phyloP scores from a whole-genome alignment of 495 filamentous ascomycete species.

The Penicillium odoratum region DNA sequence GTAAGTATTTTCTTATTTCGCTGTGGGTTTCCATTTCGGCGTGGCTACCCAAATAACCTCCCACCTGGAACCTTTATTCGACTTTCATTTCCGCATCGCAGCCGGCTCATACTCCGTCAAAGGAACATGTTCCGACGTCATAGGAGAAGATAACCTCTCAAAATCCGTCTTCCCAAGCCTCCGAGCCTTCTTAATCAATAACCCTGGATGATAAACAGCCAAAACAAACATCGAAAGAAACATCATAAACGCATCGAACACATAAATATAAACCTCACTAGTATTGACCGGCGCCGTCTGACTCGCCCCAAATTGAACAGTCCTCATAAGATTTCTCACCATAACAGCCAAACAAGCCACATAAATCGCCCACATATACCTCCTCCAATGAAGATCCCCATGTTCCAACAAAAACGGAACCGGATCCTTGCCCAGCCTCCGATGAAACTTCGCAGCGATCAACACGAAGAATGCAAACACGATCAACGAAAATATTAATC shows the following conservation, averaged over 20 bases:
- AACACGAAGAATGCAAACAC: conserved; percentile 33
- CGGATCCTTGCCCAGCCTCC: conserved; percentile 8
- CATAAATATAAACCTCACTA: conserved; percentile 41
- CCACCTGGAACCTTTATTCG: too few relatives aligned
- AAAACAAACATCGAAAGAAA: conserved; percentile 26
- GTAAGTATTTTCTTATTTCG: too few relatives aligned
- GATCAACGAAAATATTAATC: conserved; percentile 35
- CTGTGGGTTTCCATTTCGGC: too few relatives aligned
- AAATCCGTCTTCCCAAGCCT: conserved; percentile 10
- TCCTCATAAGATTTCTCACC: conserved; percentile 41
- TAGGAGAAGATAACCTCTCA: conserved; percentile 4
- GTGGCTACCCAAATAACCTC: too few relatives aligned
- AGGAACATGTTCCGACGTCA: conserved; percentile 14
- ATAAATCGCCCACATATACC: conserved; percentile 43
- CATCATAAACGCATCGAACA: conserved; percentile 41
- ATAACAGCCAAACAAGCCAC: conserved; percentile 37
- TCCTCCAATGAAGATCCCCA: conserved; percentile 22
- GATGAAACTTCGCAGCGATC: conserved; percentile 30
- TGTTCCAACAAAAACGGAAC: conserved; percentile 16
- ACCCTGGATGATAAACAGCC: conserved; percentile 35
- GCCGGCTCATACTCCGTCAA: conserved; percentile 18
- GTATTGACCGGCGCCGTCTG: conserved; percentile 23
- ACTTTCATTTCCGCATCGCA: background rate
- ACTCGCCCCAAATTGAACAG: conserved; percentile 40
- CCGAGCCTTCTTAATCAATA: conserved; percentile 29